Evolutionary conservation across 768 basidiomycete genomes (phyloP).

Genomic region (Tylopilus sp.): DNA sequence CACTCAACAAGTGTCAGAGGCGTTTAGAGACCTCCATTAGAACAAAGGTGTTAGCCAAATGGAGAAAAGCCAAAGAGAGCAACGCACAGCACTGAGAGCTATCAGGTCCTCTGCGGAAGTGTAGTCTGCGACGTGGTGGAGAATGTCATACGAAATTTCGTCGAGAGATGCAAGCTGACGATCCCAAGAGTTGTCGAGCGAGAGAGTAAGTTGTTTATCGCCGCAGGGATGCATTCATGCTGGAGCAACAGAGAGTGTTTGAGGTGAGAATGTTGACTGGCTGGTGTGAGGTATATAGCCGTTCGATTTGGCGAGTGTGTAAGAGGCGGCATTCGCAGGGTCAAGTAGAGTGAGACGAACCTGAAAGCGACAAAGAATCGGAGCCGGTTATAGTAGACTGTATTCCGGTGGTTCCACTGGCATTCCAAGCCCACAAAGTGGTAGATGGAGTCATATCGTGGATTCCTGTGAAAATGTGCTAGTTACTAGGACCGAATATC

Average conservation of each 20-base stretch:
- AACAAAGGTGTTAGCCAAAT: background rate
- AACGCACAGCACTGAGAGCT: constrained; percentile 4
- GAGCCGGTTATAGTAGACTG: background rate
- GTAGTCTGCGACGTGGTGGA: constrained; percentile 1
- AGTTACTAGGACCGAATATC: too few species aligned
- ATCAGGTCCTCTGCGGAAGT: background rate
- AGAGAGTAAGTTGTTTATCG: background rate
- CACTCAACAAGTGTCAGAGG: background rate
- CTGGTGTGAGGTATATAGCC: too few species aligned
- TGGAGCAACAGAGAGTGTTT: background rate
- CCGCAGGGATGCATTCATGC: background rate
- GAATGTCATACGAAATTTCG: constrained; percentile 2
- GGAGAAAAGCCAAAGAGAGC: background rate
- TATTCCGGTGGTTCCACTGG: background rate
- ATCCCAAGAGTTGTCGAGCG: background rate
- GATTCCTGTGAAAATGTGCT: too few species aligned
- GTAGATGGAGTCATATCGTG: background rate
- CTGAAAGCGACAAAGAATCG: too few species aligned
- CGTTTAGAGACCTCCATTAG: constrained; percentile 2
- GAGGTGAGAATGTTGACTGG: too few species aligned
- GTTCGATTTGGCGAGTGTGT: too few species aligned
- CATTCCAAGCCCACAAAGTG: background rate
- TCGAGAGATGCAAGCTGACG: constrained; percentile 1
- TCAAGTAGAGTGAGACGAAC: background rate
- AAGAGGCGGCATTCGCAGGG: too few species aligned